Base-by-base conservation (phyloP, 495 filamentous ascomycete species). In the Aspergillus funiculosus region DNA sequence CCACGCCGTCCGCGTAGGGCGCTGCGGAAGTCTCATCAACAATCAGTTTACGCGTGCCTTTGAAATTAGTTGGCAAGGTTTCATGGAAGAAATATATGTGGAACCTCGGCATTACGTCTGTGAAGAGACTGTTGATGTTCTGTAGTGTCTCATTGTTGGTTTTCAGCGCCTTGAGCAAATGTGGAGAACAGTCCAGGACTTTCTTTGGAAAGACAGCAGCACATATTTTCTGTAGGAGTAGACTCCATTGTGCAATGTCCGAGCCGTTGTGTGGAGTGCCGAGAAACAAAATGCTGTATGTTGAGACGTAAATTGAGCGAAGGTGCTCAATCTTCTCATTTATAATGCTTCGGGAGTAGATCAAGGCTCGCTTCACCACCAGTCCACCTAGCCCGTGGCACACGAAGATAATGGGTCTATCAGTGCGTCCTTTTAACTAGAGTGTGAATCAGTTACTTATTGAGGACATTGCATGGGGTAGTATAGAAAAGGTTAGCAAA, bases 211-310 rank as follows among this genome's bases (percentile, higher is more conserved):
- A 63, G 14, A 89, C 76, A 1, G 78, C 77, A 22, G 73, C 74
- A 50, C 81, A 84, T 61, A 94, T 85, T 40, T 77, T 76, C 56
- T 91, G 84, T 32, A 89, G 64, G 46, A 87, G 69, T 6, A 77
- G 68, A 2, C 85, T 87, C 86, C 85, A 90, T 62, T 78, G 78
- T 6, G 88, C 88, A 10, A 85, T 57, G 50, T 87, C 82, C 2
- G 86, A 79, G 0, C 88, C 88, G 34, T 77, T 82, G 57, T 94
- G 88, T 6, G 88, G 88, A n/a, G 88, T 94, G 14, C 88, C 88
- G 22, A 94, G 73, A 57, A 94, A 94, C 17, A 94, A 72, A 21
- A 94, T 81, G 14, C 85, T 87, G 46, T 84, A 94, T 0, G 87
- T 91, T 2, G 86, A 89, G 6, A 90, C 82, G 51, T 79, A 89